These are phyloP conservation scores for Apiotrichum montevideense DNA, from an alignment of 1,284 basidiomycete genomes.

Conservation along the genomic window DNA sequence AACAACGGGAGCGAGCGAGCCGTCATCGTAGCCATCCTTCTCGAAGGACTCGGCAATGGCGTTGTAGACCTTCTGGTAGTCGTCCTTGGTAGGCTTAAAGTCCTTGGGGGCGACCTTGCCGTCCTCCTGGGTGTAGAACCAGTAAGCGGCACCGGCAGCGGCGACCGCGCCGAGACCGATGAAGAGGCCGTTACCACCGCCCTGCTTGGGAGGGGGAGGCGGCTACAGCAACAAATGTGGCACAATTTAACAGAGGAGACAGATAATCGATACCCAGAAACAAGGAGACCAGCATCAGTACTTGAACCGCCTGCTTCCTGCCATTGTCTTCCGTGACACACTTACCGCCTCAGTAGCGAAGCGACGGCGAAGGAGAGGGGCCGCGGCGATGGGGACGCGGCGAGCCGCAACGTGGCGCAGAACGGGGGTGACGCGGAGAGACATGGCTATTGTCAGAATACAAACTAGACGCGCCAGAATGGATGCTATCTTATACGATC, in stretches of 20 bases:
- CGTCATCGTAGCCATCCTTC: conserved; percentile 80
- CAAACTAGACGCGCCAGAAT: no score
- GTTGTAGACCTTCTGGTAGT: conserved; percentile 92
- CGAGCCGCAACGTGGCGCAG: conserved; percentile 26
- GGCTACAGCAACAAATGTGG: conserved; percentile 19
- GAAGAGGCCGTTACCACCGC: conserved; percentile 21
- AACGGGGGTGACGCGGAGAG: conserved; percentile 30
- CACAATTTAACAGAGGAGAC: conserved; percentile 13
- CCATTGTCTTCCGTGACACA: neutral
- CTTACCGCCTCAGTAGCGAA: conserved; percentile 34
- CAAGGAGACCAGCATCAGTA: no score
- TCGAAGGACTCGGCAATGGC: conserved; percentile 70
- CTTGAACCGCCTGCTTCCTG: no score
- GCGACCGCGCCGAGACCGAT: conserved; percentile 32
- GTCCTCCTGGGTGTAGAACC: conserved; percentile 40
- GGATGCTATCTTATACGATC: no score
- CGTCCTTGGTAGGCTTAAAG: conserved; percentile 53
- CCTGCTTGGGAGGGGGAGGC: conserved; percentile 29
- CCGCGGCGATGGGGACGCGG: conserved; percentile 14
- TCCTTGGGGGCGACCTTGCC: conserved; percentile 49
- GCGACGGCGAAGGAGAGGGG: conserved; percentile 24
- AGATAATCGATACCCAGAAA: neutral
- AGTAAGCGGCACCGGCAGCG: conserved; percentile 41
- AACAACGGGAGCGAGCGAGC: conserved; percentile 83
- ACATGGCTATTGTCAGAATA: conserved; percentile 20